Conservation (phyloP, 305 asterid species). For the Fraxinus albicans region DNA sequence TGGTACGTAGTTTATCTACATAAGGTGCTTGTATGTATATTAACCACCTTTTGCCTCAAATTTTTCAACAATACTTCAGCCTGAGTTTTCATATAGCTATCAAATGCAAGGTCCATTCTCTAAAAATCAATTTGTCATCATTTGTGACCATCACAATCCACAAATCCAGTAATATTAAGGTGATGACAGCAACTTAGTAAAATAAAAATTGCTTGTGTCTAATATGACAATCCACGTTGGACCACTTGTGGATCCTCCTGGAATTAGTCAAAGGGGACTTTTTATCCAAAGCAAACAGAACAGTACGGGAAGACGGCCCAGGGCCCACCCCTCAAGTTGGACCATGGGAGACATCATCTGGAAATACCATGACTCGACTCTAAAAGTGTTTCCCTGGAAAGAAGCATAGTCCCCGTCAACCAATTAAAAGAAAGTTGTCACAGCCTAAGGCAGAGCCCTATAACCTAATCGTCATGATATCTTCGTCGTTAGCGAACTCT, state of each 20-base stretch:
- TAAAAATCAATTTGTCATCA: slow-evolving; percentile 2
- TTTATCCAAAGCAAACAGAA: background rate
- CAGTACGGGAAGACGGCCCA: background rate
- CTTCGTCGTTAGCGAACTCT: background rate
- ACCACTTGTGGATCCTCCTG: background rate
- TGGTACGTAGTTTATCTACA: background rate
- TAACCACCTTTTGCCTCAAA: slow-evolving; percentile 13
- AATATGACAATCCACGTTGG: background rate
- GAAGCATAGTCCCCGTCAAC: background rate
- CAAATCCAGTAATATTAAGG: background rate
- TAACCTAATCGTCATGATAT: background rate
- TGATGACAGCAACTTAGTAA: background rate
- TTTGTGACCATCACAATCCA: slow-evolving; percentile 15
- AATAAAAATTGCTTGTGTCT: background rate
- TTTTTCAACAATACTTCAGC: background rate
- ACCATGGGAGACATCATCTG: background rate
- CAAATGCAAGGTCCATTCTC: background rate
- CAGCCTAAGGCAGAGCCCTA: background rate
- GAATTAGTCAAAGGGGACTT: background rate
- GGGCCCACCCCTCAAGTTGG: background rate
- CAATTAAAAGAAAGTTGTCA: background rate
- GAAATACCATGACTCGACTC: background rate
- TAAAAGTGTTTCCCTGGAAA: background rate
- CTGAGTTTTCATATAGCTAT: background rate
- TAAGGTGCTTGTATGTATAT: background rate